Percentiles rank a stretch among this genome's conserved stretches.
Evolutionary conservation across 2,329 filamentous ascomycete genomes (phyloP).

Genomic region (Tolypocladium amazonense): DNA sequence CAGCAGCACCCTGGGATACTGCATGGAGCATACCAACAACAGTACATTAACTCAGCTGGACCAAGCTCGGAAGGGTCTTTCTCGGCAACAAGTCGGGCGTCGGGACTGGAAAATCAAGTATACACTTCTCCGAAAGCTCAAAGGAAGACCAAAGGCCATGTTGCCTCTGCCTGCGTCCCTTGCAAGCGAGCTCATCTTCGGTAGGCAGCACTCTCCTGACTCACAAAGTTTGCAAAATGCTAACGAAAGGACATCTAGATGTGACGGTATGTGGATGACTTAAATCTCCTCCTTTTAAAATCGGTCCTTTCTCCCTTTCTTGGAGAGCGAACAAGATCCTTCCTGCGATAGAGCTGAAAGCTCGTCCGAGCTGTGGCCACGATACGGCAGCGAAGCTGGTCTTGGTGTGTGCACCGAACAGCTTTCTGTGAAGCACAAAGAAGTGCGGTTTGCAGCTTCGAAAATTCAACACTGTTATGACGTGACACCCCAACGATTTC

Average conservation of each 20-base stretch:
- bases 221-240: neutral
- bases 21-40: slow-evolving; percentile 4
- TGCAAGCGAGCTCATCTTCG: slow-evolving; percentile 76
- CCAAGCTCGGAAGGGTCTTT: slow-evolving; percentile 10
- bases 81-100: slow-evolving; percentile 17
- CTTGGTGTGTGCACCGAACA: neutral
- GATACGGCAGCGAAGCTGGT: neutral
- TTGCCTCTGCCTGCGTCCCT: slow-evolving; percentile 75
- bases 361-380: neutral
- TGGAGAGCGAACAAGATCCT: neutral
- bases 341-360: neutral
- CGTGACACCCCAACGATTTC: no score
- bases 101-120: slow-evolving; percentile 31
- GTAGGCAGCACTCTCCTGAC: slow-evolving; percentile 25
- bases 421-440: neutral
- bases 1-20: slow-evolving; percentile 7
- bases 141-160: slow-evolving; percentile 67
- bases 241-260: slow-evolving; percentile 28
- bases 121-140: slow-evolving; percentile 50
- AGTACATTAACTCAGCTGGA: slow-evolving; percentile 11
- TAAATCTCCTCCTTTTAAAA: neutral
- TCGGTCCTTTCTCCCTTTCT: neutral
- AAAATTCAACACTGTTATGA: neutral
- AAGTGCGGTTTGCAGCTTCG: neutral
- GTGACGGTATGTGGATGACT: slow-evolving; percentile 47